A percentile compares a stretch with the other conserved stretches of the same genome.
These are phyloP conservation scores for Salvia hispanica DNA, from an alignment of 257 asterid species.

Conservation along the genomic window DNA sequence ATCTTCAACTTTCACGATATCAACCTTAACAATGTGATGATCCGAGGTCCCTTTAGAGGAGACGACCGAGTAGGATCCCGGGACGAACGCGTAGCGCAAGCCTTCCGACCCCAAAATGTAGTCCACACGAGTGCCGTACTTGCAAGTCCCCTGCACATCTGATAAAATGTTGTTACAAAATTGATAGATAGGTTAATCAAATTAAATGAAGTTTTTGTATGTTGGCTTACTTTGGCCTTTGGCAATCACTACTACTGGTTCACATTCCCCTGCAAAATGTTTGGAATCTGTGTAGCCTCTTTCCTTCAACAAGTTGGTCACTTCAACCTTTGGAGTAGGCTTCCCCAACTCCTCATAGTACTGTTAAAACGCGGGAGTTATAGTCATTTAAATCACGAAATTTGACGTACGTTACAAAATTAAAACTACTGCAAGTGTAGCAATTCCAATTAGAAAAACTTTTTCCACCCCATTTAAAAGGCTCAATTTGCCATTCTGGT, in stretches of 20 bases:
- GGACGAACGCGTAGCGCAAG: constrained; percentile 61
- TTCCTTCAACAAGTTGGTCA: constrained; percentile 66
- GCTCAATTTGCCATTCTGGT: no score
- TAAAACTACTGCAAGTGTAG: no score
- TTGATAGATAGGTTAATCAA: not conserved
- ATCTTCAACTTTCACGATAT: constrained; percentile 49
- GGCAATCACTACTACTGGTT: constrained; percentile 85
- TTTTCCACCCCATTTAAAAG: no score
- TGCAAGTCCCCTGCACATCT: constrained; percentile 96
- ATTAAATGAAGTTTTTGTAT: not conserved
- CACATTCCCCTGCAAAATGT: constrained; percentile 76
- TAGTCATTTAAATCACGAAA: no score
- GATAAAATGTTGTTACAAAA: not conserved
- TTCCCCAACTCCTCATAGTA: constrained; percentile 81
- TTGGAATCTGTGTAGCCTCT: constrained; percentile 74
- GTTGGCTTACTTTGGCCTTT: constrained; percentile 81
- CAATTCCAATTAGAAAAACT: no score
- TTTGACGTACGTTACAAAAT: no score
- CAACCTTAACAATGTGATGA: constrained; percentile 90
- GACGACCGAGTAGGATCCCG: constrained; percentile 82
- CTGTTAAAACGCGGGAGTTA: constrained; percentile 30
- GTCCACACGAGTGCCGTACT: constrained; percentile 90
- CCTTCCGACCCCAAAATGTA: constrained; percentile 64
- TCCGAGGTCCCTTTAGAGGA: constrained; percentile 95
- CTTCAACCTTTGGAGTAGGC: constrained; percentile 81